These are phyloP conservation scores for Cenococcum geophilum DNA, from an alignment of 495 filamentous ascomycete genomes.

Conservation along the genomic window DNA sequence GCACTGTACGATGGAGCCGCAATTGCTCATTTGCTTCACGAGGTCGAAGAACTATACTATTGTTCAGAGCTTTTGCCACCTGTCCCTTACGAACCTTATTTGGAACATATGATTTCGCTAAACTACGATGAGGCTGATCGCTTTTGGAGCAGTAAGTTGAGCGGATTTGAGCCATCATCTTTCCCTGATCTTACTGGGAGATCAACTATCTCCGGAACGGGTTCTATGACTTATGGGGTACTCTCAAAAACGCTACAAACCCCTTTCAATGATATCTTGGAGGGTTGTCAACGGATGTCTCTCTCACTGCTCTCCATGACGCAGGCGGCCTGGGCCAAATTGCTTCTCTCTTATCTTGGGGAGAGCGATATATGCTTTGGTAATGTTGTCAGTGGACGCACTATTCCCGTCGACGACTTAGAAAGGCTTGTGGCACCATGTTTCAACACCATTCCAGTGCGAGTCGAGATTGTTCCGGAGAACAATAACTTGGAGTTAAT, in stretches of 20 bases:
- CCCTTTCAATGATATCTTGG: slow-evolving; percentile 45
- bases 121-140: slow-evolving; percentile 42
- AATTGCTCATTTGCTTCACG: slow-evolving; percentile 56
- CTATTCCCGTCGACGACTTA: slow-evolving; percentile 55
- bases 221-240: background rate
- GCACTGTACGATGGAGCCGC: slow-evolving; percentile 75
- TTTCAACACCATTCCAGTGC: slow-evolving; percentile 82
- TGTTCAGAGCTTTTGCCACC: slow-evolving; percentile 42
- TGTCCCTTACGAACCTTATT: slow-evolving; percentile 46
- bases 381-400: slow-evolving; percentile 69
- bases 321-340: slow-evolving; percentile 62
- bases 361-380: slow-evolving; percentile 72
- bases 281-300: slow-evolving; percentile 45
- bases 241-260: slow-evolving; percentile 17
- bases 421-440: slow-evolving; percentile 73
- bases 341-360: slow-evolving; percentile 48
- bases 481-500: slow-evolving; percentile 49
- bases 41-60: slow-evolving; percentile 51
- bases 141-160: slow-evolving; percentile 58
- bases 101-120: slow-evolving; percentile 43
- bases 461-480: slow-evolving; percentile 46
- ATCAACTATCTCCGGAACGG: background rate
- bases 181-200: slow-evolving; percentile 40
- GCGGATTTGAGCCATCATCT: slow-evolving; percentile 44
- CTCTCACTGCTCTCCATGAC: slow-evolving; percentile 57